Base-by-base conservation (phyloP, 257 asterid species). In the Capsicum baccatum region DNA sequence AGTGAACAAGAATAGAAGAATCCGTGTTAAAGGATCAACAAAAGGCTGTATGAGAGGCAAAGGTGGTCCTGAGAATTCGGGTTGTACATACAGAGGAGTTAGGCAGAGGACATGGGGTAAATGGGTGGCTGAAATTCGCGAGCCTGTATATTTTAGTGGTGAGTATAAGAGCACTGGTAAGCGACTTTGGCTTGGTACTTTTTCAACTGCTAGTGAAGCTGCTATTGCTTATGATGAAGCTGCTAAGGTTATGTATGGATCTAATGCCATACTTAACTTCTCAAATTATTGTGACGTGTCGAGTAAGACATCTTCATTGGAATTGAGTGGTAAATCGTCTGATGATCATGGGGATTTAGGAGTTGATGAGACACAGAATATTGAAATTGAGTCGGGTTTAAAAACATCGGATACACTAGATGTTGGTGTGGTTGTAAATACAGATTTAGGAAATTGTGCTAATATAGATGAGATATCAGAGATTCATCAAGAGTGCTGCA, bases 111-210 rank as follows among this genome's bases (percentile, higher is more conserved):
- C 54, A 12, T 88, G 90, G 90, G 90, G 90, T 4, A 86, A 83
- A 9, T 88, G 90, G 90, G 90, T 88, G 4, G 88, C 90, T 5
- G 90, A 88, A 86, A 88, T 88, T 37, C 84, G 90, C 1, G 63
- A 81, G 2, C 88, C 90, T 8, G 83, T 26, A 4, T 52, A 12
- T 44, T 1, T 6, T 9, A 63, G 37, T 33, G 67, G 52, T 7
- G 4, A 19, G 26, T 15, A 3, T 52, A 78, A 15, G 52, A 44
- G 59, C 26, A 81, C 58, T 59, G 39, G 16, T 0, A 50, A 81
- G 9, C 80, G 88, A 0, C 62, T 84, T 26, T 88, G 91, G 91
- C 86, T 88, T 0, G 91, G 91, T 4, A 86, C 87, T 0, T 88
- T 86, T 10, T n/a, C 52, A 0, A 86, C 86, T 0, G 83, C 91